Conservation (phyloP, 345 rosid species). For the Eutrema heterophyllum region DNA sequence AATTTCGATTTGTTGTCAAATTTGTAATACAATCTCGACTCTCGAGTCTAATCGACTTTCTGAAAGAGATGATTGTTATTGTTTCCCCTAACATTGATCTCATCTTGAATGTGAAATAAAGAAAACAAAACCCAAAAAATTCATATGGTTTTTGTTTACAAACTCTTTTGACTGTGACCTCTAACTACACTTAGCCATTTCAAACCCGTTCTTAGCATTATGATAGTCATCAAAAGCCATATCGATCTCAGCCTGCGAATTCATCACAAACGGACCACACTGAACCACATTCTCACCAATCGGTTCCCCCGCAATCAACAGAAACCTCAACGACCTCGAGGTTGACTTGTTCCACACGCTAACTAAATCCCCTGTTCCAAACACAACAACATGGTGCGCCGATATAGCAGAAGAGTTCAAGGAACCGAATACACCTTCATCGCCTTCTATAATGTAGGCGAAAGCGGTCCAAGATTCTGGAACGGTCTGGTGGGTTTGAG, state of each 20-base stretch:
- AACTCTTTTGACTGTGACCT: conserved; percentile 36
- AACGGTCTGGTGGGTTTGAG: conserved; percentile 54
- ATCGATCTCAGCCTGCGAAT: conserved; percentile 73
- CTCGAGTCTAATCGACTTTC: not conserved
- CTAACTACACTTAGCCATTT: conserved; percentile 58
- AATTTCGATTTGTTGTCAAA: not conserved
- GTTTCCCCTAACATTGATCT: not conserved
- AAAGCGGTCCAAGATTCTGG: conserved; percentile 76
- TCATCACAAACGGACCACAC: conserved; percentile 94
- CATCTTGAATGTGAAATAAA: conserved; percentile 8
- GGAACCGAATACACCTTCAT: conserved; percentile 57
- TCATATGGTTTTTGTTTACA: conserved; percentile 1
- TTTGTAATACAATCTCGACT: not conserved
- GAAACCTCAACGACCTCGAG: conserved; percentile 50
- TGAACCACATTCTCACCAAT: conserved; percentile 76
- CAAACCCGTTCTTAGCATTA: conserved; percentile 70
- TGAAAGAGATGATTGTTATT: not conserved
- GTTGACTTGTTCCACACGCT: conserved; percentile 68
- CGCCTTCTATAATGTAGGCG: conserved; percentile 70
- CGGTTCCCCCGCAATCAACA: conserved; percentile 73
- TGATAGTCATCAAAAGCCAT: conserved; percentile 69
- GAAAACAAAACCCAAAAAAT: not conserved
- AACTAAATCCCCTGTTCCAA: conserved; percentile 64
- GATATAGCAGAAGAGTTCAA: conserved; percentile 36
- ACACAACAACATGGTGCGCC: conserved; percentile 54